phyloP scores from a whole-genome alignment of 2,329 filamentous ascomycete species.

The Hypoxylon sp. region DNA sequence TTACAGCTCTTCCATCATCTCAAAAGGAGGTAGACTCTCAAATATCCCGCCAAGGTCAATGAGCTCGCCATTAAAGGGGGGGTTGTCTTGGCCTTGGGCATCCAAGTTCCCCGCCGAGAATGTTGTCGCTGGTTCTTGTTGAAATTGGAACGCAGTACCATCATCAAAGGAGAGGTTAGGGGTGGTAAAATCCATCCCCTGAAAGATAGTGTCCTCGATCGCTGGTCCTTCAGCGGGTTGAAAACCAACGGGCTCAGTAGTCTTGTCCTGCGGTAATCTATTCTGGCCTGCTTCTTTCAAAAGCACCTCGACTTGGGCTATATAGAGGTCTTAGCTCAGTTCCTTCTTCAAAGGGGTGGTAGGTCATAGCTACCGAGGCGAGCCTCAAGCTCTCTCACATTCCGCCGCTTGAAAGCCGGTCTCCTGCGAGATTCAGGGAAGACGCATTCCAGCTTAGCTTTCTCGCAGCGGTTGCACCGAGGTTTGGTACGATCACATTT shows the following conservation, averaged over 20 bases:
- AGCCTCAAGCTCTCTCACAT: slow-evolving; percentile 91
- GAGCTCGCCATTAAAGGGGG: slow-evolving; percentile 65
- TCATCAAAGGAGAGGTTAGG: slow-evolving; percentile 36
- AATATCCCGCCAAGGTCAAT: slow-evolving; percentile 82
- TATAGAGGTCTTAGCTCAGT: slow-evolving; percentile 38
- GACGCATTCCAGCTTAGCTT: slow-evolving; percentile 81
- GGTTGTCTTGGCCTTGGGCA: slow-evolving; percentile 33
- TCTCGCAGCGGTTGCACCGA: slow-evolving; percentile 83
- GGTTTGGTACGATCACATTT: slow-evolving; percentile 88
- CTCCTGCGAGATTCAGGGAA: slow-evolving; percentile 93
- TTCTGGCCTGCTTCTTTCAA: slow-evolving; percentile 74
- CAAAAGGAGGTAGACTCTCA: slow-evolving; percentile 82
- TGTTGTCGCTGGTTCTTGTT: slow-evolving; percentile 29
- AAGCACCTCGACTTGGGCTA: slow-evolving; percentile 86
- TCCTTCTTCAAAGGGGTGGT: slow-evolving; percentile 6
- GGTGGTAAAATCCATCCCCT: slow-evolving; percentile 49
- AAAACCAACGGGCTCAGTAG: slow-evolving; percentile 49
- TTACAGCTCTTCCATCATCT: slow-evolving; percentile 87
- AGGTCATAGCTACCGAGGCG: slow-evolving; percentile 75
- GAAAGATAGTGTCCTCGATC: slow-evolving; percentile 49
- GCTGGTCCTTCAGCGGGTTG: slow-evolving; percentile 40
- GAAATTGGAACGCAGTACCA: slow-evolving; percentile 40
- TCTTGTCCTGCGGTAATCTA: slow-evolving; percentile 50
- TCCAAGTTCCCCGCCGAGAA: slow-evolving; percentile 38
- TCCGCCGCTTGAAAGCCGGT: slow-evolving; percentile 87